These are phyloP conservation scores for Elsinoe ampelina DNA, from an alignment of 2,329 filamentous ascomycete species.

Conservation along the genomic window DNA sequence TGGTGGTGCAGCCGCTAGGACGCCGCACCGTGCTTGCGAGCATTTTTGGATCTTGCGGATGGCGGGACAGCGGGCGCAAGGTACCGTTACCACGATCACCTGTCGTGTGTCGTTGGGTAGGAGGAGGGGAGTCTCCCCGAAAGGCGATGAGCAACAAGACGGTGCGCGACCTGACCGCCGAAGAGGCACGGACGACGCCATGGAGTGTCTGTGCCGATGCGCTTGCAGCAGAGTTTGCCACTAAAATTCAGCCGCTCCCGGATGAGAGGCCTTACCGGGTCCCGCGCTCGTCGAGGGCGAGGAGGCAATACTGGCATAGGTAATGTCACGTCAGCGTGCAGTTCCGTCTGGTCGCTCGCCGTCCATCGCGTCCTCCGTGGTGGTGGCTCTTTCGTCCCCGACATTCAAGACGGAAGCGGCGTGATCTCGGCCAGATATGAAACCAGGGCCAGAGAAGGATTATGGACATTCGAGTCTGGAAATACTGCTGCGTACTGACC, in stretches of 20 bases:
- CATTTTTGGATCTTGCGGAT: constrained; percentile 11
- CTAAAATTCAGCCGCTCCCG: constrained; percentile 7
- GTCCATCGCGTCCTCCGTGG: not conserved
- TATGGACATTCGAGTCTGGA: not conserved
- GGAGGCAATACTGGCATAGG: not conserved
- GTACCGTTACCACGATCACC: constrained; percentile 1
- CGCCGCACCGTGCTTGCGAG: constrained; percentile 9
- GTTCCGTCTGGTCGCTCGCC: not conserved
- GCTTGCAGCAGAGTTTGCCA: constrained; percentile 1
- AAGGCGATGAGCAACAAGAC: constrained; percentile 1
- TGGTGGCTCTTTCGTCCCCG: not conserved
- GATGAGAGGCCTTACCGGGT: constrained; percentile 2
- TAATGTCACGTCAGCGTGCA: constrained; percentile 8
- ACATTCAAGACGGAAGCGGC: not conserved
- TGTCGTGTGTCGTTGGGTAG: not conserved
- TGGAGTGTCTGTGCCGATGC: not conserved
- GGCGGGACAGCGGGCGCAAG: constrained; percentile 7
- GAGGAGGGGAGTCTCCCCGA: not conserved
- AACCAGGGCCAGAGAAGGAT: not conserved
- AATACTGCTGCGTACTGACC: not conserved
- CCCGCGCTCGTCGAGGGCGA: not conserved
- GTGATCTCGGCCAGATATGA: not conserved
- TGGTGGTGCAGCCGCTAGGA: constrained; percentile 7
- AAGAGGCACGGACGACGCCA: not conserved
- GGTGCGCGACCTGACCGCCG: no score